Evolutionary conservation across 2,329 filamentous ascomycete genomes (phyloP), one percentile per base, ranked within the genome.

Genomic region (Fusarium palustre): DNA sequence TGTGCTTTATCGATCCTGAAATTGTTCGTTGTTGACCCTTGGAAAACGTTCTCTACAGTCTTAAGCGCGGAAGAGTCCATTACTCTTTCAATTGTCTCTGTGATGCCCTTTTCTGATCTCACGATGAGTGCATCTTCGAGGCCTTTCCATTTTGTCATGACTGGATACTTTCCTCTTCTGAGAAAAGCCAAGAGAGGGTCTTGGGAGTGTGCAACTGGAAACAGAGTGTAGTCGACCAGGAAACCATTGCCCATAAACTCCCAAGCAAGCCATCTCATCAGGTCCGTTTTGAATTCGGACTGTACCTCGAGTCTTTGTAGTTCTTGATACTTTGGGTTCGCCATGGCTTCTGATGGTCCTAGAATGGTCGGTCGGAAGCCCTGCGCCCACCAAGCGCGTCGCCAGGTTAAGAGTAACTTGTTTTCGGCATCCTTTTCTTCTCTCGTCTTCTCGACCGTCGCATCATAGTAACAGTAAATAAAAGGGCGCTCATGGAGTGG

Each of bases 361-460:
- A 98, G 81, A 41, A 98, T 91, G 10, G 96, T 85, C 0, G 96
- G 95, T 66, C 86, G 89, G 81, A 98, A 97, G 13, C 95, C 96
- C 74, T 97, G 90, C 0, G 94, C 93, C 92, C 93, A 98, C 94
- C 95, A 98, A 4, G 95, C 94, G 46, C 93, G 88, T 64, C 94
- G 88, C 96, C 96, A 98, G 55, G 92, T 91, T 59, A 97, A 82
- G 49, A 98, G 85, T 62, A 98, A 81, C 61, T 90, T 87, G 75
- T 91, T 91, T 77, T 97, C 92, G 6, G 92, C 92, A 63, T 91
- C 87, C 72, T 87, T 87, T 52, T 87, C 85, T 20, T 86, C 86
- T 49, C 86, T 84, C 33, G 91, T 86, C 78, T 90, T 90, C 64
- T 86, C 81, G 20, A 84, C 78, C 7, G 87, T 88, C 13, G 87